phyloP scores from a whole-genome alignment of 148 eudicot genomes.

The Camellia sinensis region DNA sequence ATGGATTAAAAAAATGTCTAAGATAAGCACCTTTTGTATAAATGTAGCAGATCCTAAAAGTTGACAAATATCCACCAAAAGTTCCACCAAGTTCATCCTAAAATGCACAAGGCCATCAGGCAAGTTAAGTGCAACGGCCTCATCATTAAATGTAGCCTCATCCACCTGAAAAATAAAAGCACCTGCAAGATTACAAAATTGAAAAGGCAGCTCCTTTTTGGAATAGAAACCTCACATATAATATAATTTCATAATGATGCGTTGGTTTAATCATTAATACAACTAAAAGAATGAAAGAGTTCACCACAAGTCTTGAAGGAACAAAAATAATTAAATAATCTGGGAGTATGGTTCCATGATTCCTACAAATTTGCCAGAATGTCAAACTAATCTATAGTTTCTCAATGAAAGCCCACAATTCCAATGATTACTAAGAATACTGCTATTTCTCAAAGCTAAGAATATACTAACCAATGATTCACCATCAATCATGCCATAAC shows the following conservation, averaged over 20 bases:
- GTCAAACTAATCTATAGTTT: neutral
- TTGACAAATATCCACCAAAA: constrained; percentile 86
- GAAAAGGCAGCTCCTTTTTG: neutral
- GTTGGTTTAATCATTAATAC: neutral
- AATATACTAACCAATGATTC: neutral
- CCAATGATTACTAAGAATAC: too few species aligned
- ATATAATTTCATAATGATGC: neutral
- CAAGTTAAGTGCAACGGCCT: constrained; percentile 56
- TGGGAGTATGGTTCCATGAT: neutral
- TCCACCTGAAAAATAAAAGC: constrained; percentile 53
- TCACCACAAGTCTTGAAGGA: neutral
- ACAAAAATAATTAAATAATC: neutral
- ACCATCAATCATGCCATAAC: neutral
- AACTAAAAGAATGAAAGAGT: neutral
- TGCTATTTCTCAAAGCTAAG: neutral
- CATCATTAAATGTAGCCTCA: constrained; percentile 52
- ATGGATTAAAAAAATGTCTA: neutral
- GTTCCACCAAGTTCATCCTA: constrained; percentile 78
- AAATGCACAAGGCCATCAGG: constrained; percentile 87
- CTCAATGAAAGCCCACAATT: neutral
- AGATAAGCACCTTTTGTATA: constrained; percentile 63
- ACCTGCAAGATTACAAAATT: neutral
- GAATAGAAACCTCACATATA: constrained; percentile 1
- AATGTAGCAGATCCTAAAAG: constrained; percentile 57
- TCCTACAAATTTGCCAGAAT: neutral